Evolutionary conservation across 345 rosid genomes (phyloP).

Genomic region (Salix viminalis): DNA sequence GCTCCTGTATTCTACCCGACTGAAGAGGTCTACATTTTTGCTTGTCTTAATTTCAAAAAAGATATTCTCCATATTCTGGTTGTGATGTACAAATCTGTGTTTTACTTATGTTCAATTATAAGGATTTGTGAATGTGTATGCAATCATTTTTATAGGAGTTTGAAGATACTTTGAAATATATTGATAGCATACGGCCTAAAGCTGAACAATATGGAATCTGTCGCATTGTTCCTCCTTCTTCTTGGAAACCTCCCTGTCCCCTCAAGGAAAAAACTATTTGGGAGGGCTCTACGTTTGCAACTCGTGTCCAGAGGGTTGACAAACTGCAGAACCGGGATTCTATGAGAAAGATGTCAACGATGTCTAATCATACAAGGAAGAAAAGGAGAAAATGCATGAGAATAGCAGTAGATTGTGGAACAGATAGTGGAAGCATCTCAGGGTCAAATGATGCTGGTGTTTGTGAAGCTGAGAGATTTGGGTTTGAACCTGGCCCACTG

Average conservation of each 20-base stretch:
- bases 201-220: slow-evolving; percentile 97
- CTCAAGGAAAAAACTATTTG: slow-evolving; percentile 66
- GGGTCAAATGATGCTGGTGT: slow-evolving; percentile 40
- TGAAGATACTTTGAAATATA: slow-evolving; percentile 82
- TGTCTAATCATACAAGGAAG: slow-evolving; percentile 48
- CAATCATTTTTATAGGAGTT: slow-evolving; percentile 60
- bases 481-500: slow-evolving; percentile 94
- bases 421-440: slow-evolving; percentile 34
- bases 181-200: slow-evolving; percentile 67
- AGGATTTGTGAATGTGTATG: slow-evolving; percentile 22
- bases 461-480: slow-evolving; percentile 66
- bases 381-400: slow-evolving; percentile 75
- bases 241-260: slow-evolving; percentile 96
- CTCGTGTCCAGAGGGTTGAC: slow-evolving; percentile 97
- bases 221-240: slow-evolving; percentile 93
- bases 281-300: slow-evolving; percentile 73
- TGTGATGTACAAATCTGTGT: slow-evolving; percentile 3
- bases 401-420: slow-evolving; percentile 51
- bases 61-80: neutral
- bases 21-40: slow-evolving; percentile 63
- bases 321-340: slow-evolving; percentile 91
- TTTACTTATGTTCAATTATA: neutral
- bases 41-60: slow-evolving; percentile 8
- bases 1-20: slow-evolving; percentile 91
- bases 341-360: slow-evolving; percentile 56